phyloP scores from a whole-genome alignment of 1,284 basidiomycete genomes.

The Papiliotrema fonsecae region DNA sequence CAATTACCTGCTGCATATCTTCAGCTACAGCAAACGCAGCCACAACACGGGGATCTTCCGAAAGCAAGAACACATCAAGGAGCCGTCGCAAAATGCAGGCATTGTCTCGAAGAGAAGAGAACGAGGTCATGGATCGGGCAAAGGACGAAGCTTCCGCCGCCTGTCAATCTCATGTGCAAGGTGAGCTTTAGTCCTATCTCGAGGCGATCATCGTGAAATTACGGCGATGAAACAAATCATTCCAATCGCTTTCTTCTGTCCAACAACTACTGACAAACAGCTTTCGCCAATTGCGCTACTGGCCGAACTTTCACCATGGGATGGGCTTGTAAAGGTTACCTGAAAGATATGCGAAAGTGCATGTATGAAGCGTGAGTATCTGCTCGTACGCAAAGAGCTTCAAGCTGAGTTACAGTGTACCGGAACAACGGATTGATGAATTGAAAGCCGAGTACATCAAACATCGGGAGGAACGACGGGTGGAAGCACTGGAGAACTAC shows the following conservation, averaged over 20 bases:
- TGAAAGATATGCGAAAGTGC: constrained; percentile 70
- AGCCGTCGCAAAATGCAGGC: too few species aligned
- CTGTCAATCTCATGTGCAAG: constrained; percentile 71
- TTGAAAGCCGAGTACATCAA: constrained; percentile 45
- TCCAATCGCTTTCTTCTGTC: not conserved
- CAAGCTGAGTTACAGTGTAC: constrained; percentile 24
- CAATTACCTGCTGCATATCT: not conserved
- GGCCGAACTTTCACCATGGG: constrained; percentile 77
- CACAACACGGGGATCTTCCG: not conserved
- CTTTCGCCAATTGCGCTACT: constrained; percentile 74
- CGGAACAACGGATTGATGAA: constrained; percentile 36
- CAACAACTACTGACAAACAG: constrained; percentile 49
- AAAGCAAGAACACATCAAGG: too few species aligned
- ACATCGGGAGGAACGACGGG: constrained; percentile 35
- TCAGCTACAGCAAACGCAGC: not conserved
- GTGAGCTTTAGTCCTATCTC: constrained; percentile 45
- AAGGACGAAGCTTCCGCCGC: constrained; percentile 72
- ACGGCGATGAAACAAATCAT: too few species aligned
- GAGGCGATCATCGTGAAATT: not conserved
- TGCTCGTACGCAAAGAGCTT: not conserved
- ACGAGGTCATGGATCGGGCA: constrained; percentile 73
- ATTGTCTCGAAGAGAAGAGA: constrained; percentile 81
- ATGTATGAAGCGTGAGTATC: constrained; percentile 69
- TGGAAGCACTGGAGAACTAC: constrained; percentile 33
- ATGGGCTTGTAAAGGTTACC: constrained; percentile 70